These are phyloP conservation scores for Colletotrichum echinochloae DNA, from an alignment of 2,329 filamentous ascomycete species.

Conservation along the genomic window DNA sequence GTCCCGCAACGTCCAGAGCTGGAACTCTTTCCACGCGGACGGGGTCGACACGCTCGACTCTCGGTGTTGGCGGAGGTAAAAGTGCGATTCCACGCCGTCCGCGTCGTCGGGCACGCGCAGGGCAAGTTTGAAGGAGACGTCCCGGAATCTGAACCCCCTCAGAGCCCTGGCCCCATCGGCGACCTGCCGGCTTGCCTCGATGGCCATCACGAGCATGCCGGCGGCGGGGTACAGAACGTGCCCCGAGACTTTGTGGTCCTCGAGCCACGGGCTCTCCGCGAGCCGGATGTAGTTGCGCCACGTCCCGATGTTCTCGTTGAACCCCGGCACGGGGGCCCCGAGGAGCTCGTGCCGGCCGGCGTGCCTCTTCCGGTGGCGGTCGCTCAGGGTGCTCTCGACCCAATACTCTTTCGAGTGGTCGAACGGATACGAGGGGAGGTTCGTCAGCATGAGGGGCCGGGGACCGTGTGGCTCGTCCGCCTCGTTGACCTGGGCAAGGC, in stretches of 20 bases:
- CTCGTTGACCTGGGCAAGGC: constrained; percentile 32
- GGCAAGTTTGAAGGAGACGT: constrained; percentile 43
- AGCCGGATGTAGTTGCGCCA: constrained; percentile 43
- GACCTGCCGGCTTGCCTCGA: constrained; percentile 41
- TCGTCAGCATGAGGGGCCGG: constrained; percentile 35
- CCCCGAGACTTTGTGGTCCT: constrained; percentile 60
- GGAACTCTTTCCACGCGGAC: constrained; percentile 44
- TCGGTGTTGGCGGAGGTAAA: constrained; percentile 41
- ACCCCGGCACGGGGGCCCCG: constrained; percentile 30
- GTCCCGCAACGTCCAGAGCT: constrained; percentile 42
- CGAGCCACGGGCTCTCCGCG: constrained; percentile 57
- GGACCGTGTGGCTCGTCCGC: constrained; percentile 34
- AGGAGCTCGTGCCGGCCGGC: constrained; percentile 40
- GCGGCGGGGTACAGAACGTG: constrained; percentile 55
- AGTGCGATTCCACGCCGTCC: constrained; percentile 39
- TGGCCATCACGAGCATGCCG: constrained; percentile 50
- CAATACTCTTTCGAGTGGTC: constrained; percentile 44
- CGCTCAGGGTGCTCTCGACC: constrained; percentile 42
- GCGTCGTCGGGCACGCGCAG: constrained; percentile 40
- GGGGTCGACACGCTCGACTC: constrained; percentile 38
- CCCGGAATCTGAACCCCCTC: constrained; percentile 41
- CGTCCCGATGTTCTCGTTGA: constrained; percentile 30
- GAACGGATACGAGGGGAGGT: constrained; percentile 44
- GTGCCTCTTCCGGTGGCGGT: constrained; percentile 15
- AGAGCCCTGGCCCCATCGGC: constrained; percentile 17